phyloP scores from a whole-genome alignment of 129 eudicot genomes.

The Sambucus nigra region DNA sequence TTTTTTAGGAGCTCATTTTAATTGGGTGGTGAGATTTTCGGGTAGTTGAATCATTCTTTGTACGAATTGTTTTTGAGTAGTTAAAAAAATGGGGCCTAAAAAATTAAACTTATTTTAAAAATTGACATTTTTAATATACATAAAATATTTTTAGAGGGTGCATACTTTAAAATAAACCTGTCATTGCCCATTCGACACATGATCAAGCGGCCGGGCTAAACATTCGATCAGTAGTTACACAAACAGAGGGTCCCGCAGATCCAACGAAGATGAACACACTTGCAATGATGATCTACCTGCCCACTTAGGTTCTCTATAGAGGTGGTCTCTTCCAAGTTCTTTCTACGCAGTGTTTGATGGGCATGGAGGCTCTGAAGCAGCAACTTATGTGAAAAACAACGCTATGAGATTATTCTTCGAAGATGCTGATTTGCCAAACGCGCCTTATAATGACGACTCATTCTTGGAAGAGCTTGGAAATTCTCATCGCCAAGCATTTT shows the following conservation, averaged over 20 bases:
- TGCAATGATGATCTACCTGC: constrained; percentile 50
- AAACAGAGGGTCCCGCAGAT: constrained; percentile 64
- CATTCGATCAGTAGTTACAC: constrained; percentile 79
- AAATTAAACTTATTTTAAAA: too few relatives aligned
- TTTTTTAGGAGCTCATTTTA: too few relatives aligned
- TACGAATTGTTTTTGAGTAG: too few relatives aligned
- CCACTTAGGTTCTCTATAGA: constrained; percentile 36
- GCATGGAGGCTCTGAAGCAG: constrained; percentile 80
- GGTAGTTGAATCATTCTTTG: too few relatives aligned
- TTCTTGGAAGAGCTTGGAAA: constrained; percentile 41
- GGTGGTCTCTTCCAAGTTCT: constrained; percentile 52
- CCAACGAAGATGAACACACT: constrained; percentile 74
- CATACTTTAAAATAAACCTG: too few relatives aligned
- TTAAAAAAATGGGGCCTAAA: too few relatives aligned
- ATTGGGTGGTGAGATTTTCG: too few relatives aligned
- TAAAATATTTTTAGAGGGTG: too few relatives aligned
- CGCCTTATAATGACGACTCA: constrained; percentile 28
- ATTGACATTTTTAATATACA: too few relatives aligned
- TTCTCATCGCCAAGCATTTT: constrained; percentile 43
- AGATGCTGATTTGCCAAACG: constrained; percentile 54
- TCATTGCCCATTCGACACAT: too few relatives aligned
- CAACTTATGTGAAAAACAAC: constrained; percentile 51
- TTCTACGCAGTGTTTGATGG: constrained; percentile 83
- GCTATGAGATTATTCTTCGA: constrained; percentile 54
- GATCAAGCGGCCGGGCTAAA: too few relatives aligned